Evolutionary conservation across 257 asterid species (phyloP).

Genomic region (Parsonsia alboflavescens): DNA sequence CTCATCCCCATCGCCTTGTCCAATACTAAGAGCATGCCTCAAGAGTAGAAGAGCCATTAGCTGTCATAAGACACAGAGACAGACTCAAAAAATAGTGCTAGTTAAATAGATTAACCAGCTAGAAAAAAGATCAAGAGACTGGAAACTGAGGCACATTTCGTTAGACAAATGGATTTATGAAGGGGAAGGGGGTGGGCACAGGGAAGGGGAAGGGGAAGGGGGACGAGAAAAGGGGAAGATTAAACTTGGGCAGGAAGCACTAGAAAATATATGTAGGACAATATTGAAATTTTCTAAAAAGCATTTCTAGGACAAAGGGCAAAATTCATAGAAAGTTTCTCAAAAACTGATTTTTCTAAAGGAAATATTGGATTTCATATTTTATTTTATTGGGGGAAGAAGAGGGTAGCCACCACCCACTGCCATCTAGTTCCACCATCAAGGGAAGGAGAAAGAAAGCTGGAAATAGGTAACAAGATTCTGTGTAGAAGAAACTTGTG

Average conservation of each 20-base stretch:
- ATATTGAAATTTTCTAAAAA: not conserved
- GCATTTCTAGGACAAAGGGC: not conserved
- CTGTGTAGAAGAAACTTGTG: not conserved
- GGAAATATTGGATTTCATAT: too few relatives aligned
- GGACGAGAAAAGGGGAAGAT: not conserved
- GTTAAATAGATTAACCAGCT: not conserved
- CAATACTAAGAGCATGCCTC: constrained; percentile 43
- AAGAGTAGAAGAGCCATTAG: constrained; percentile 46
- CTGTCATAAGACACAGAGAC: constrained; percentile 19
- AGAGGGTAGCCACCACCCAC: not conserved
- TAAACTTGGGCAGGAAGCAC: not conserved
- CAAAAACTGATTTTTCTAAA: too few relatives aligned
- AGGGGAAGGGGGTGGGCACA: not conserved
- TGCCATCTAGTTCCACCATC: not conserved
- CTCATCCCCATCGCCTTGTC: constrained; percentile 38
- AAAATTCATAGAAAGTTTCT: too few relatives aligned
- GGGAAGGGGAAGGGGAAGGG: not conserved
- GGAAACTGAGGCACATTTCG: not conserved
- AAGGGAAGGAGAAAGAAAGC: not conserved
- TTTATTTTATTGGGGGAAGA: not conserved
- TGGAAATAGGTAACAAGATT: not conserved
- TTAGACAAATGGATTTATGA: not conserved
- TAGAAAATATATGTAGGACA: not conserved
- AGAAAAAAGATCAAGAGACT: not conserved
- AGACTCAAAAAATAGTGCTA: not conserved